Evolutionary conservation across 177 flowering plant genomes (phyloP), one percentile per base, ranked within the genome.

Genomic region (Vitis hybrid): DNA sequence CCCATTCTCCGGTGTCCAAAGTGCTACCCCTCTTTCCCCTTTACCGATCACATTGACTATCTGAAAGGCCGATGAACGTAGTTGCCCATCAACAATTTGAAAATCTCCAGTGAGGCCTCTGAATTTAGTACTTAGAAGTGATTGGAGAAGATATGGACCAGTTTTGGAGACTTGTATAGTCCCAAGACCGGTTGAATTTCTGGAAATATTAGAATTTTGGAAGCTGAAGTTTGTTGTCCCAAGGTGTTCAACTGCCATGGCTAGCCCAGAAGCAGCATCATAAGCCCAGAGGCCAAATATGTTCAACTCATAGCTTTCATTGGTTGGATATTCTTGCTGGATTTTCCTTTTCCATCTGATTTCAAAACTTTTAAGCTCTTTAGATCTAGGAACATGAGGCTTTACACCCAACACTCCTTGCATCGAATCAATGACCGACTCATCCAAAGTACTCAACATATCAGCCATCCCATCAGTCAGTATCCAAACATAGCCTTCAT

Each of bases 221-320:
- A 6, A 33, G 8, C 7, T 33, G 45, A 33, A 33, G 45, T 33
- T 33, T 5, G 45, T 33, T 33, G 45, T 0, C 45, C 61, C 73
- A 55, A 63, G 26, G 13, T 10, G 16, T 6, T 70, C 73, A 19
- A 63, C 57, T 53, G 33, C 61, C 19, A 18, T 52, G 53, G 73
- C 73, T 18, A 70, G 7, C 26, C 52, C 61, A 2, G 52, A 52
- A 3, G 19, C n/a, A 26, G 61, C 64, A 48, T 63, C 73, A 55
- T 70, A 70, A 48, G 73, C 73, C 73, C 73, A 70, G 19, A 70
- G 26, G 6, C 67, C 73, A 19, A 51, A 63, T 12, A 39, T 62
- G 64, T 63, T 70, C 2, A 55, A 33, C 18, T 70, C 67, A 53
- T 18, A 11, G 51, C 18, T 19, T 18, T 62, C 51, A 61, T 53